Evolutionary conservation across 164 flowering plant genomes (phyloP), one percentile per base, ranked within the genome.

Genomic region (Cinnamomum micranthum): DNA sequence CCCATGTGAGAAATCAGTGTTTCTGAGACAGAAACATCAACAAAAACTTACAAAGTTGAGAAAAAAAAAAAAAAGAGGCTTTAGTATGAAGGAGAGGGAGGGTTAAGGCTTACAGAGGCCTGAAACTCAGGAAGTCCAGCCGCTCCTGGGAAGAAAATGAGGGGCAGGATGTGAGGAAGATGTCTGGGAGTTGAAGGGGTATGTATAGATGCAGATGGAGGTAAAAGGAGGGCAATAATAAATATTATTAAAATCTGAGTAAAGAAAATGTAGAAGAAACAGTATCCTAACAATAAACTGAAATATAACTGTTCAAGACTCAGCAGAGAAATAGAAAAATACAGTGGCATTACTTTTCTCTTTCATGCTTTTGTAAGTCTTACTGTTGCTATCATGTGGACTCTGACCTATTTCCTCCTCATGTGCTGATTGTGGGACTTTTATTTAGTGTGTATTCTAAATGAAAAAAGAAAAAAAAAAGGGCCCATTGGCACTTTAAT

Each of bases 281-380:
- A 72, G 81, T 76, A 78, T 78, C 83, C 68, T 71, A 76, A 78
- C 84, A 63, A 60, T 77, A 60, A 81, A 81, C 84, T 63, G 84
- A 74, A 76, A 74, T 52, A 60, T 35, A 79, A 70, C 68, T 69
- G 73, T 31, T 14, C 35, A 52, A 52, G 63, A 25, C 23, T 60
- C 11, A 31, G 9, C 7, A 60, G 20, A 31, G 47, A 15, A 67
- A 33, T 6, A 25, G 35, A 31, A 31, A 31, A 31, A 6, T 31
- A 31, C 35, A 31, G 35, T 4, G 35, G 35, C 35, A 4, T 5
- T 31, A 4, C 4, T 31, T 31, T 25, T 14, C 69, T 50, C 67
- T 13, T 15, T 50, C 23, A 28, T 65, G 9, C 51, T 28, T 55
- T 66, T 51, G 50, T 7, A 14, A 11, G 31, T 63, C 28, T 47